Evolutionary conservation across 2,329 filamentous ascomycete genomes (phyloP).

Genomic region (Tolypocladium album): DNA sequence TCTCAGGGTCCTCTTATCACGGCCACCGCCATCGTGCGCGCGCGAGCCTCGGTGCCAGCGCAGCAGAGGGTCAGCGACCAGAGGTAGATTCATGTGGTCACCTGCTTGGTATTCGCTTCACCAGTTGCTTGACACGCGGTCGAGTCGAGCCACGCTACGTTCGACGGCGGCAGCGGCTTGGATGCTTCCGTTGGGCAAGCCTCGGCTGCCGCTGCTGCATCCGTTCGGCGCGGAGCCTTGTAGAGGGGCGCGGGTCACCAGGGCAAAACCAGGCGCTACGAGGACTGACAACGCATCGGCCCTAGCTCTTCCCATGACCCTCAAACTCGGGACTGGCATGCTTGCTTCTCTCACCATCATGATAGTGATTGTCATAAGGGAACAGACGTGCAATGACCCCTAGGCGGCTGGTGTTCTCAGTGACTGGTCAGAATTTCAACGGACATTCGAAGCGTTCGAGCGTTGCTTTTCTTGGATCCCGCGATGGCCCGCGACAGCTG

Average conservation of each 20-base stretch:
- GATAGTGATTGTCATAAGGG: neutral
- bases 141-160: neutral
- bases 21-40: neutral
- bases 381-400: neutral
- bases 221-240: neutral
- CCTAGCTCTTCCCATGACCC: neutral
- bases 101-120: neutral
- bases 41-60: constrained; percentile 4
- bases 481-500: neutral
- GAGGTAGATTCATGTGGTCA: constrained; percentile 1
- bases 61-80: constrained; percentile 1
- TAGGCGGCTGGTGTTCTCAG: neutral
- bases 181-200: neutral
- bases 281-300: neutral
- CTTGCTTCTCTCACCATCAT: neutral
- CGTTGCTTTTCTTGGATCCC: neutral
- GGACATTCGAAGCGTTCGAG: neutral
- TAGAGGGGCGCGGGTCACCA: neutral
- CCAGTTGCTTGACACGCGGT: constrained; percentile 1
- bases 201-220: neutral
- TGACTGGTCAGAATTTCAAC: neutral
- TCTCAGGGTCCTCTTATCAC: neutral
- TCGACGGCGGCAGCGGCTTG: neutral
- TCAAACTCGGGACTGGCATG: neutral
- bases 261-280: neutral